Percentiles rank a stretch among this genome's conserved stretches.
These are phyloP conservation scores for Mycena sanguinolenta DNA, from an alignment of 768 basidiomycete genomes.

Conservation along the genomic window DNA sequence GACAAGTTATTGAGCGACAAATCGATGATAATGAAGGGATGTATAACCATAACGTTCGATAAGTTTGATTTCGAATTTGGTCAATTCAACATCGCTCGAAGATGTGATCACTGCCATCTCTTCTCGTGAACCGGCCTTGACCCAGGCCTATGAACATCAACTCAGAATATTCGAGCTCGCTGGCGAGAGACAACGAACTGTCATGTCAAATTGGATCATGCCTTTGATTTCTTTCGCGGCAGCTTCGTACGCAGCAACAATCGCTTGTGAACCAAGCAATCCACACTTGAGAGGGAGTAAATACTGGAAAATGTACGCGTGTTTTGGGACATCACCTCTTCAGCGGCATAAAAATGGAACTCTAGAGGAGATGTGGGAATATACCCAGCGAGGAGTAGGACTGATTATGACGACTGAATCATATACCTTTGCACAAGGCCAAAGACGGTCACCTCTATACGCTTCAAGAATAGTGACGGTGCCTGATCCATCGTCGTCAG, in stretches of 20 bases:
- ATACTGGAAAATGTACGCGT: too few relatives aligned
- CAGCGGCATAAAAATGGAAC: slow-evolving; percentile 52
- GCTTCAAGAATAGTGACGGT: slow-evolving; percentile 65
- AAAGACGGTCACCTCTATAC: slow-evolving; percentile 55
- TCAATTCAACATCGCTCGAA: slow-evolving; percentile 19
- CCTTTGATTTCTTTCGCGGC: slow-evolving; percentile 51
- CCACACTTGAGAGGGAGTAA: slow-evolving; percentile 28
- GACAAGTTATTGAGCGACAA: background rate
- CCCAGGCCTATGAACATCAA: slow-evolving; percentile 23
- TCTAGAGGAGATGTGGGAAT: slow-evolving; percentile 48
- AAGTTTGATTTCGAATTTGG: slow-evolving; percentile 24
- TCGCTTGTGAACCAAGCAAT: slow-evolving; percentile 50
- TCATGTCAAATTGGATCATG: slow-evolving; percentile 53
- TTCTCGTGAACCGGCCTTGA: slow-evolving; percentile 25
- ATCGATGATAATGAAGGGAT: background rate
- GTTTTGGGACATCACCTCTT: slow-evolving; percentile 52
- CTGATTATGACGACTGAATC: background rate
- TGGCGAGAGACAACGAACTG: slow-evolving; percentile 10
- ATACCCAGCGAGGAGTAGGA: slow-evolving; percentile 38
- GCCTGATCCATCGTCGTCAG: slow-evolving; percentile 57
- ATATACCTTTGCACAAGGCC: background rate
- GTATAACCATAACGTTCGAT: slow-evolving; percentile 31
- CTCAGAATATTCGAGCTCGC: background rate
- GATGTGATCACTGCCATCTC: slow-evolving; percentile 30
- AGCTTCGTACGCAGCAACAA: slow-evolving; percentile 55